These are phyloP conservation scores for Podaxis rugospora DNA, from an alignment of 768 basidiomycete genomes.

Conservation along the genomic window DNA sequence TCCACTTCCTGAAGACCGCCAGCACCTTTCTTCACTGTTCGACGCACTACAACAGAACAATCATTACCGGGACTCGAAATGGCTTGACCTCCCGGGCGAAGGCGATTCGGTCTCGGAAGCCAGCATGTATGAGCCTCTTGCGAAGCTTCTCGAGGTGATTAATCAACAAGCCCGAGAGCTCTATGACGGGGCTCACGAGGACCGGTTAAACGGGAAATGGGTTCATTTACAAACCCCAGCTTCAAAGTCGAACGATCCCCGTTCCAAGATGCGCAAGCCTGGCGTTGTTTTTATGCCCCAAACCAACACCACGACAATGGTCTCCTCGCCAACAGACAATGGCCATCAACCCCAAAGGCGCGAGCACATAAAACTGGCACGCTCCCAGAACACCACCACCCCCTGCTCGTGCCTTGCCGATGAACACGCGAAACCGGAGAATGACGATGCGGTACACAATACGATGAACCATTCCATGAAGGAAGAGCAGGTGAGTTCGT, in stretches of 20 bases:
- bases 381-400: neutral
- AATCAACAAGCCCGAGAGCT: neutral
- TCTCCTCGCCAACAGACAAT: neutral
- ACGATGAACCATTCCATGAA: neutral
- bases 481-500: too few relatives aligned
- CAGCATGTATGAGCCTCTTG: neutral
- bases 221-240: neutral
- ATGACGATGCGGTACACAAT: neutral
- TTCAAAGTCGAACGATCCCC: neutral
- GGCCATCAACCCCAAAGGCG: neutral
- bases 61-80: neutral
- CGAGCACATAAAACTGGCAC: too few relatives aligned
- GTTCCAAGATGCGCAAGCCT: neutral
- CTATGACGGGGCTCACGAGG: neutral
- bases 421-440: too few relatives aligned
- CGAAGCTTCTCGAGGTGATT: neutral
- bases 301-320: neutral
- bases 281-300: neutral
- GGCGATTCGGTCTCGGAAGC: neutral
- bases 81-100: neutral
- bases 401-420: too few relatives aligned
- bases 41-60: neutral
- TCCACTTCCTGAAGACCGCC: neutral
- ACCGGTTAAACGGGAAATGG: neutral
- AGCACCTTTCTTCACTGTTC: neutral